phyloP scores from a whole-genome alignment of 2,329 filamentous ascomycete species.

The Ophiostoma sp. region DNA sequence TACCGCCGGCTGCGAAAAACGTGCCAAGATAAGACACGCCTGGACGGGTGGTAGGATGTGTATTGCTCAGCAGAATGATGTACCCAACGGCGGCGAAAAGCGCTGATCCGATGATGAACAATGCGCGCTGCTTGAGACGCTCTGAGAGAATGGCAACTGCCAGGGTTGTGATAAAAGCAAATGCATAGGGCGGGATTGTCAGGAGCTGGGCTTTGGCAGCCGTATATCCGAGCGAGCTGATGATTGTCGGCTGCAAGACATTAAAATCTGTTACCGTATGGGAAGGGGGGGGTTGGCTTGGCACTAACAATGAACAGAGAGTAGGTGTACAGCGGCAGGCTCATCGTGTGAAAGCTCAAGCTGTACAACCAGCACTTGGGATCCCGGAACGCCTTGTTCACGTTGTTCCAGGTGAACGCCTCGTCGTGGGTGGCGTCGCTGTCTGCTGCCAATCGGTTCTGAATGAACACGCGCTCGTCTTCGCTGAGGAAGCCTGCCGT shows the following conservation, averaged over 20 bases:
- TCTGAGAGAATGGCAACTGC: not conserved
- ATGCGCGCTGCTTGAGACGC: constrained; percentile 1
- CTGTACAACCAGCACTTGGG: constrained; percentile 1
- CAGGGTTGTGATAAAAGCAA: not conserved
- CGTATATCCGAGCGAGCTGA: not conserved
- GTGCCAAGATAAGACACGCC: constrained; percentile 3
- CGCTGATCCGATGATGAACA: not conserved
- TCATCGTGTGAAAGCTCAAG: not conserved
- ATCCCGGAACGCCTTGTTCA: not conserved
- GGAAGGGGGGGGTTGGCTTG: too few relatives aligned
- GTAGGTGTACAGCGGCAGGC: not conserved
- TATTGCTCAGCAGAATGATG: not conserved
- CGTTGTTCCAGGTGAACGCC: not conserved
- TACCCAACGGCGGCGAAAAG: not conserved
- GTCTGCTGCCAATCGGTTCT: not conserved
- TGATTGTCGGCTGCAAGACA: not conserved
- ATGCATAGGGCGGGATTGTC: not conserved
- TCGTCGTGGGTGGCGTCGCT: not conserved
- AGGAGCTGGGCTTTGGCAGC: not conserved
- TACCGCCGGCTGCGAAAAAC: not conserved
- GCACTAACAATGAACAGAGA: not conserved
- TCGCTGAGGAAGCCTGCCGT: not conserved
- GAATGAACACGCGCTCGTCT: not conserved
- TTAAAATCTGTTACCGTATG: not conserved
- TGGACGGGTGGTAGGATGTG: not conserved